Evolutionary conservation across 768 basidiomycete species (phyloP).

Genomic region (Rhodocollybia butyracea): DNA sequence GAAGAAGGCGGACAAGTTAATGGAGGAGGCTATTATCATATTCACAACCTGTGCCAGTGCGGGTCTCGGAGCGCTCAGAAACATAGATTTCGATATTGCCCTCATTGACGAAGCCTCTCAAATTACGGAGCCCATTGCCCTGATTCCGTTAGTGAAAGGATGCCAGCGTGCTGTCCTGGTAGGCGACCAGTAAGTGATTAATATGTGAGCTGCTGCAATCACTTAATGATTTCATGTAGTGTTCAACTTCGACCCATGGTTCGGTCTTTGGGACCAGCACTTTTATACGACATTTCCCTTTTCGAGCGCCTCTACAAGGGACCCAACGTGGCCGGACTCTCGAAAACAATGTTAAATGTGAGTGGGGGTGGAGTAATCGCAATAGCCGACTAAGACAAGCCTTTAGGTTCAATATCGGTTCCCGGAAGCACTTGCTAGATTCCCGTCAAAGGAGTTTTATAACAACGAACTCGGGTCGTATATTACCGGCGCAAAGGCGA

Average conservation of each 20-base stretch:
- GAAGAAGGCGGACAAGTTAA: slow-evolving; percentile 56
- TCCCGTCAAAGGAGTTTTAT: slow-evolving; percentile 66
- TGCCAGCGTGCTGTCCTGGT: slow-evolving; percentile 56
- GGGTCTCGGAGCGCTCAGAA: slow-evolving; percentile 54
- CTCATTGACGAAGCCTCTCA: slow-evolving; percentile 73
- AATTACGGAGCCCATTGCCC: slow-evolving; percentile 61
- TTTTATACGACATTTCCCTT: slow-evolving; percentile 59
- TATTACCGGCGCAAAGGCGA: slow-evolving; percentile 27
- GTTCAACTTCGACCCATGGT: slow-evolving; percentile 70
- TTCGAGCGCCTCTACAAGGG: slow-evolving; percentile 57
- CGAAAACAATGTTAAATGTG: slow-evolving; percentile 62
- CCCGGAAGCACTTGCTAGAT: slow-evolving; percentile 50
- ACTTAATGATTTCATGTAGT: slow-evolving; percentile 27
- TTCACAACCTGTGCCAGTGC: slow-evolving; percentile 71
- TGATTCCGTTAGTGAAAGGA: slow-evolving; percentile 69
- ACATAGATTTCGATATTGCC: slow-evolving; percentile 55
- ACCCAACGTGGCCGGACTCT: slow-evolving; percentile 29
- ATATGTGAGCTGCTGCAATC: not conserved
- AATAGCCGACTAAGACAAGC: not conserved
- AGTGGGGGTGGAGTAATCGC: not conserved
- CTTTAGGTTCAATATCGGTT: slow-evolving; percentile 61
- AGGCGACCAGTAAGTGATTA: slow-evolving; percentile 60
- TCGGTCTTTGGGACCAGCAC: slow-evolving; percentile 49
- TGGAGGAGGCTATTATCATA: slow-evolving; percentile 52
- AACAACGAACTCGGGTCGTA: slow-evolving; percentile 49